phyloP scores from a whole-genome alignment of 129 eudicot genomes.

The Escallonia herrerae region DNA sequence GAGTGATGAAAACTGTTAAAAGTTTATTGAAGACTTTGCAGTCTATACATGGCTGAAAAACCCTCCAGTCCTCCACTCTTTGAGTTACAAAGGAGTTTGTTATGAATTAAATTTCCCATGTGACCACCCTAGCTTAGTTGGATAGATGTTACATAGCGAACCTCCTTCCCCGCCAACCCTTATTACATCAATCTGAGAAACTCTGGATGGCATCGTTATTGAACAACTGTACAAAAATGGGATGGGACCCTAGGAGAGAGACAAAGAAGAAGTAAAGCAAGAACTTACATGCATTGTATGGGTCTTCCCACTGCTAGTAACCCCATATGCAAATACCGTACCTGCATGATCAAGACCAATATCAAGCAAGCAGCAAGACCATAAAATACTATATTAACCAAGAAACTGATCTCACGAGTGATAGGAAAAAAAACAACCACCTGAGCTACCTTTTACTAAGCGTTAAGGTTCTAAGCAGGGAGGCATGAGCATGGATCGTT shows the following conservation, averaged over 20 bases:
- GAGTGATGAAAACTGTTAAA: too few relatives aligned
- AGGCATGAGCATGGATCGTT: not conserved
- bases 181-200: too few relatives aligned
- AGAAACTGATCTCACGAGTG: not conserved
- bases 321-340: conserved; percentile 93
- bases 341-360: conserved; percentile 37
- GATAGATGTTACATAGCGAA: too few relatives aligned
- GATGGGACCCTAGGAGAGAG: not conserved
- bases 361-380: conserved; percentile 7
- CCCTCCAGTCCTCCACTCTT: too few relatives aligned
- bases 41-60: too few relatives aligned
- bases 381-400: not conserved
- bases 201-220: too few relatives aligned
- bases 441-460: not conserved
- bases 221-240: conserved; percentile 5
- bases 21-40: too few relatives aligned
- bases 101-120: too few relatives aligned
- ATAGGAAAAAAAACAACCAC: not conserved
- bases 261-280: not conserved
- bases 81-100: too few relatives aligned
- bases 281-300: conserved; percentile 94
- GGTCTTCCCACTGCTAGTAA: conserved; percentile 97
- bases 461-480: not conserved
- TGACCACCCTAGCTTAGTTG: too few relatives aligned
- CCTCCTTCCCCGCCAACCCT: too few relatives aligned